Percentiles rank a stretch among this genome's conserved stretches.
Evolutionary conservation across 2,329 filamentous ascomycete genomes (phyloP).

Genomic region (Penicillium sp.): DNA sequence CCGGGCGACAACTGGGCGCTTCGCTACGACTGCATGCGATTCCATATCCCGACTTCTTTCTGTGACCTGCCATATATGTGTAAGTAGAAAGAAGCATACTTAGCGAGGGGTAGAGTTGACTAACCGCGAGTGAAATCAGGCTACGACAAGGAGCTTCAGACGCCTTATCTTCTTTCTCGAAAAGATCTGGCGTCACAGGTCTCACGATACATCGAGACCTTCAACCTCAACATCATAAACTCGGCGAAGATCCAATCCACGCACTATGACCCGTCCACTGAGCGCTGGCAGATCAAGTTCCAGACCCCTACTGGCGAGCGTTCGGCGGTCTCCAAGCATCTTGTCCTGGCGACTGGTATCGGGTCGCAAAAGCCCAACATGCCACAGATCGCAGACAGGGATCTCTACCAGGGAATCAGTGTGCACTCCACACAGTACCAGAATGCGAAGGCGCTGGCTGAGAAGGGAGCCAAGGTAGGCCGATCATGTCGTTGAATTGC

Average conservation of each 20-base stretch:
- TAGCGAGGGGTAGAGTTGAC: too few relatives aligned
- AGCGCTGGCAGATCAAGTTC: constrained; percentile 29
- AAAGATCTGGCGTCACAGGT: constrained; percentile 18
- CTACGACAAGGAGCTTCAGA: constrained; percentile 16
- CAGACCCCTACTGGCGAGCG: constrained; percentile 10
- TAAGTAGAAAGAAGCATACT: constrained; percentile 8
- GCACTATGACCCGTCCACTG: constrained; percentile 16
- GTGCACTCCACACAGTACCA: constrained; percentile 16
- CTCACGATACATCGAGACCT: constrained; percentile 26
- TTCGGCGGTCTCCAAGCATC: constrained; percentile 13
- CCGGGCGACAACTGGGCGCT: constrained; percentile 49
- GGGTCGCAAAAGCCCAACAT: constrained; percentile 17
- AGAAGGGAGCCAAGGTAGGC: constrained; percentile 13
- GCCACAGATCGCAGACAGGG: constrained; percentile 8
- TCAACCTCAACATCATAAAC: constrained; percentile 35
- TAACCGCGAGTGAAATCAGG: neutral
- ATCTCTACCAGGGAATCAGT: constrained; percentile 13
- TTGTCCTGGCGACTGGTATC: constrained; percentile 19
- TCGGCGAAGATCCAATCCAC: constrained; percentile 28
- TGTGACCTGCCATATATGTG: constrained; percentile 39
- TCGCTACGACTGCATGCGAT: constrained; percentile 46
- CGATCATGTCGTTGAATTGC: too few relatives aligned
- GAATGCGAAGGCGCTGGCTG: constrained; percentile 7
- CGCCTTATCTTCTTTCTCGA: constrained; percentile 11
- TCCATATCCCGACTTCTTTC: constrained; percentile 40